Evolutionary conservation across 2,329 filamentous ascomycete species (phyloP), one percentile per base, ranked within the genome.

Genomic region (Penicillium corylophilum): DNA sequence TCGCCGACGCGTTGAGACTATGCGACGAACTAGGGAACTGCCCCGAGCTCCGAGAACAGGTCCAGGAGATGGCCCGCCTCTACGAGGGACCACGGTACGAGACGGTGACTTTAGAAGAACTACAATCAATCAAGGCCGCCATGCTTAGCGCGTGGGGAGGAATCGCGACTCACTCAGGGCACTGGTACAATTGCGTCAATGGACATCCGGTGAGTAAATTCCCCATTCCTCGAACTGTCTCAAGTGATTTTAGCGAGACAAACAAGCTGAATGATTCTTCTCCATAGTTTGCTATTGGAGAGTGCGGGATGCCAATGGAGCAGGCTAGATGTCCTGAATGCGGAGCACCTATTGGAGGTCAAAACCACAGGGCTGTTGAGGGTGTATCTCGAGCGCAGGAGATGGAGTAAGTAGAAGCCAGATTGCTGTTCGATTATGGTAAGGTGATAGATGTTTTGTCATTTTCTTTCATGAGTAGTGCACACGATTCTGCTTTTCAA

Each of bases 181-280:
- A 57, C 48, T 54, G 46, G 52, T 55, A 57, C 47, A 57, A 59
- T 46, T 50, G 54, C 40, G 40, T 42, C 22, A 53, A 56, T 8
- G 50, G 51, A 42, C 48, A 58, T 48, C 53, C 48, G 15, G 56
- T 56, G 18, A 50, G 47, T 53, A 33, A 15, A 33, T 12, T 33
- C 36, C 42, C 39, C 16, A 35, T 24, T 23, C 13, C 31, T 33
- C 23, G 33, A 28, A 4, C 18, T 20, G 40, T 20, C 35, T 26
- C 31, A 36, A 28, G 16, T 41, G 20, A 48, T 23, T 22, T 38
- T 33, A 10, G 8, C 7, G 7, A 13, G 4, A 22, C 29, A 24
- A 15, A 31, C 8, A 2, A 28, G 41, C 33, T 39, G 8, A 35
- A 10, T 28, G 4, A 35, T n/a, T 35, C 2, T 16, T 35, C 16